Conservation (phyloP, 2,329 filamentous ascomycete species). For the Calonectria montana region DNA sequence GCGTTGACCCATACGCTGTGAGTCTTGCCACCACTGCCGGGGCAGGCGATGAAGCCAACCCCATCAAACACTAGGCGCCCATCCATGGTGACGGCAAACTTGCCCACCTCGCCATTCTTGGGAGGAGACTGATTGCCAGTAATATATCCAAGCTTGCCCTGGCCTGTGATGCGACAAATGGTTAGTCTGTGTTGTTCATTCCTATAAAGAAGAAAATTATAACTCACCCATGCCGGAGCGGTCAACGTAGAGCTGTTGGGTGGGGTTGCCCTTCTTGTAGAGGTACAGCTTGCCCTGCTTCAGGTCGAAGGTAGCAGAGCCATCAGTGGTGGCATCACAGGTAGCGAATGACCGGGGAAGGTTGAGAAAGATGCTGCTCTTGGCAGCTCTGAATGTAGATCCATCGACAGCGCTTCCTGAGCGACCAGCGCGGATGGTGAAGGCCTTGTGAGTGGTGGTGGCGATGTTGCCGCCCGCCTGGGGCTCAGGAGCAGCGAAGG, state of each 20-base stretch:
- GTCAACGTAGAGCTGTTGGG: slow-evolving; percentile 65
- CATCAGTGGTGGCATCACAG: slow-evolving; percentile 55
- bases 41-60: slow-evolving; percentile 63
- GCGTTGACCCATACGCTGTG: slow-evolving; percentile 54
- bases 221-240: slow-evolving; percentile 68
- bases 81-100: slow-evolving; percentile 57
- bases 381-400: slow-evolving; percentile 55
- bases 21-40: slow-evolving; percentile 51
- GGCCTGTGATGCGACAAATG: slow-evolving; percentile 49
- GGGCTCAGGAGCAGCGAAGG: slow-evolving; percentile 13
- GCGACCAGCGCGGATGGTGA: slow-evolving; percentile 61
- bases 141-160: slow-evolving; percentile 65
- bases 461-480: neutral
- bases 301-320: slow-evolving; percentile 61
- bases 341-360: slow-evolving; percentile 57
- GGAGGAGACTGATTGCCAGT: slow-evolving; percentile 55
- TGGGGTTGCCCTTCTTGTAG: slow-evolving; percentile 51
- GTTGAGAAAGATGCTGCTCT: slow-evolving; percentile 56
- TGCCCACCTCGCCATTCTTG: slow-evolving; percentile 56
- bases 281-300: slow-evolving; percentile 59
- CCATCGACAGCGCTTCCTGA: slow-evolving; percentile 63
- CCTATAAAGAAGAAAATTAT: too few species aligned
- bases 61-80: slow-evolving; percentile 60
- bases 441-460: slow-evolving; percentile 41
- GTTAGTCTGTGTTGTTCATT: neutral